Evolutionary conservation across 768 basidiomycete species (phyloP), one percentile per base, ranked within the genome.

Genomic region (Suillus ampliporus): DNA sequence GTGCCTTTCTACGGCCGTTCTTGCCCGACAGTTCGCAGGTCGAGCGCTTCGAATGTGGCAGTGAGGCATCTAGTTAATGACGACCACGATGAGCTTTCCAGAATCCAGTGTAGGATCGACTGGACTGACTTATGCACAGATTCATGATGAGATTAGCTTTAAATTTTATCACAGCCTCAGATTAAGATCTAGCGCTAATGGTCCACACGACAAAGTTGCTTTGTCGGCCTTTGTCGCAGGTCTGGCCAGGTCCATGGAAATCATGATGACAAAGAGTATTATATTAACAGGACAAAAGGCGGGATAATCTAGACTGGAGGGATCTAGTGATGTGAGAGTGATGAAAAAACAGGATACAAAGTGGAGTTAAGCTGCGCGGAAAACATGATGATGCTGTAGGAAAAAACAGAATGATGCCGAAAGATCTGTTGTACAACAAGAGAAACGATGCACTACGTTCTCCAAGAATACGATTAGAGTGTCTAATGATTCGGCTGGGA

Each of bases 391-490:
- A 48, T 50, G 52, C 19, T 52, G 40, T 51, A 65, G 61, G 38
- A 58, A 38, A 52, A 56, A 46, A 43, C 38, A 58, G 4, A 48
- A 57, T 13, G 41, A 61, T 57, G 40, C 41, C 28, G 59, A 46
- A 41, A 64, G 52, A 62, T 40, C 57, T 52, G 51, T 38, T 50
- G 58, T 60, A 63, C 63, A 62, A 28, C 43, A 60, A 23, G 48
- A 26, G 11, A 67, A 38, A 63, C 51, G 46, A 68, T 76, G 67
- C 62, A n/a, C 67, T 37, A 37, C 51, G 23, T 59, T 63, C 62
- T 69, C 64, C 48, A 60, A 38, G 23, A 60, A 28, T 44, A 56
- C 43, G 17, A 65, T 63, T 63, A 66, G 35, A 72, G 65, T 73
- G 65, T 51, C 35, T 57, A 60, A 54, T 40, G 57, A 61, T 60